Evolutionary conservation across 352 stramenopile genomes (phyloP), one percentile per base, ranked within the genome.

Genomic region (Globisporangium paddicum): DNA sequence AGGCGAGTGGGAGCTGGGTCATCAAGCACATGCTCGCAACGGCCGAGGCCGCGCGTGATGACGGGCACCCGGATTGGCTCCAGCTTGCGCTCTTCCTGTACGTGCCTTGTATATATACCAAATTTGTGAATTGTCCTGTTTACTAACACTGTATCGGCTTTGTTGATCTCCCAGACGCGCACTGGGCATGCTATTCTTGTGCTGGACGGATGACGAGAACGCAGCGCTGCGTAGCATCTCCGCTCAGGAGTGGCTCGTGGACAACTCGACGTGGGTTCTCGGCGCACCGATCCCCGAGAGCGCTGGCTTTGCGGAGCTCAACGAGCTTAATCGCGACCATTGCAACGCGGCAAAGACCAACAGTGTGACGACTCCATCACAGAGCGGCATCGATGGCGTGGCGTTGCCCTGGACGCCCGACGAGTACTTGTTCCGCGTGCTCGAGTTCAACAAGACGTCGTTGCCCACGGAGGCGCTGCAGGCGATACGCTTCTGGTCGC

Each of bases 31-130:
- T 94, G 77, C 52, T 94, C 21, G 69, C 75, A 5, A 82, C 72
- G 5, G 82, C 80, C 30, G 59, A 83, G 49, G 75, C 75, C 3
- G 76, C 81, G 46, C 79, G 84, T 14, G 60, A 74, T 0, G 77
- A 93, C 30, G 82, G 82, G 13, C 85, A 92, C 55, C 85, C 85
- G 0, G 85, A 94, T 50, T 94, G 85, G 85, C 61, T 94, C 41
- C 85, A 94, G 65, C 68, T 94, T 23, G 67, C 71, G 7, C 54
- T 89, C 2, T 94, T 94, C 58, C 34, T 94, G 64, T 83, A 68
- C 44, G 73, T 74, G n/a, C 16, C 19, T 18, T 55, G 6, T 19
- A 3, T 38, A 30, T 32, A 30, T 2, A 18, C 9, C 19, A 6
- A 5, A 11, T 16, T 11, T 11, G 26, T 48, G 42, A 11, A 18